Base-by-base conservation (phyloP, 2,329 filamentous ascomycete genomes). In the Myriosclerotinia duriaeana region DNA sequence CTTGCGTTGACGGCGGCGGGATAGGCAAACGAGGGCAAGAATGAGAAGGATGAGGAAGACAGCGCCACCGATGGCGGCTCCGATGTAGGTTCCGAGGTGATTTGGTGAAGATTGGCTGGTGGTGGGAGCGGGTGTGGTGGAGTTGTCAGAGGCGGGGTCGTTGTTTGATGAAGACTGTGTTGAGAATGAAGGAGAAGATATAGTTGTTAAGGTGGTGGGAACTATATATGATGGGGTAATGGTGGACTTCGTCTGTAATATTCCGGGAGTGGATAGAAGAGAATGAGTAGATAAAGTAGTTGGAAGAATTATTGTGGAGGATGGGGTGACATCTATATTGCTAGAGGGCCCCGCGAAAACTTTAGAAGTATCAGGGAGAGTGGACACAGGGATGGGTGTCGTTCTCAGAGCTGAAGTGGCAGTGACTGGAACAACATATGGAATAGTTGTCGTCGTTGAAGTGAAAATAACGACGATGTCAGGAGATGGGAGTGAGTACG, bases 181-280 rank as follows among this genome's bases (percentile, higher is more conserved):
- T 17, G 30, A 4, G 4, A 44, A 22, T 26, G 30, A 42, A 38
- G 30, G 9, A 22, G n/a, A 60, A 14, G 58, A 38, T 14, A 38
- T 26, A 38, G 34, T 50, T 50, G 46, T n/a, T 50, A 60, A n/a
- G n/a, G 58, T 50, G 5, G 44, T 60, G 7, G 30, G 58, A 17
- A 38, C 20, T 22, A 60, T 48, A 15, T 38, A 22, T 14, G 30
- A 26, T 8, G 44, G 44, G 7, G 34, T 22, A 14, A 26, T n/a
- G n/a, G 44, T 20, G 0, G 58, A n/a, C 8, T 12, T 26, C 5
- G 44, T 12, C 5, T 20, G 22, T 22, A 11, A 26, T 26, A 9
- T 38, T 38, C 44, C 11, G 20, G 34, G 38, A 14, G 11, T 38
- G 34, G n/a, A 9, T 12, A 54, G 36, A n/a, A 11, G 20, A 22